Conservation (phyloP, 108 stramenopile genomes). For the Pseudonitzschia delicatissima region DNA sequence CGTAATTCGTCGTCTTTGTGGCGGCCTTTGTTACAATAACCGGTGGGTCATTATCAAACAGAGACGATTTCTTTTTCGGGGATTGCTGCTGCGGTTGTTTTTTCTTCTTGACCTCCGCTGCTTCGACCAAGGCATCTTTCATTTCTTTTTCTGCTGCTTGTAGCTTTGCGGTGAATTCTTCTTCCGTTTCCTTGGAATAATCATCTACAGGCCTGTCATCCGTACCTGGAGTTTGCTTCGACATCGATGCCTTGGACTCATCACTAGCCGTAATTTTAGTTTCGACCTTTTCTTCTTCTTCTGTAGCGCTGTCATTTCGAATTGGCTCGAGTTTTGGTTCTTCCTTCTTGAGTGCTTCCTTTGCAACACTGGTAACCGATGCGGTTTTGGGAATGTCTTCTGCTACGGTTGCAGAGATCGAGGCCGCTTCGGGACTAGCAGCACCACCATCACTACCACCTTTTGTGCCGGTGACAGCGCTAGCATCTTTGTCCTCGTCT, state of each 20-base stretch:
- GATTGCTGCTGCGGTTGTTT: neutral
- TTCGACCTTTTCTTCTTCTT: neutral
- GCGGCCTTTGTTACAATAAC: constrained; percentile 36
- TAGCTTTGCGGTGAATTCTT: neutral
- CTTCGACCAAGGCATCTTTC: constrained; percentile 7
- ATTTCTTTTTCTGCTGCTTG: constrained; percentile 2
- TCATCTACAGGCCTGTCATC: neutral
- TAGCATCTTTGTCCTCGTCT: constrained; percentile 1
- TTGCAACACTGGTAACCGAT: neutral
- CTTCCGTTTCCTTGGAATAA: neutral
- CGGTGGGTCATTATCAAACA: neutral
- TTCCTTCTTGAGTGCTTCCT: neutral
- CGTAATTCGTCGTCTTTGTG: constrained; percentile 64
- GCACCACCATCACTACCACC: neutral
- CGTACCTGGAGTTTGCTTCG: neutral
- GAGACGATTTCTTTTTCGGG: neutral
- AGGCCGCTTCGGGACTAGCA: neutral
- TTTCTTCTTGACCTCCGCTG: neutral
- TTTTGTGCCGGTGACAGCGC: neutral
- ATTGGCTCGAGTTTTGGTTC: neutral
- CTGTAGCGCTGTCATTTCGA: neutral
- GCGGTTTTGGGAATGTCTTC: neutral
- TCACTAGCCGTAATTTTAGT: neutral
- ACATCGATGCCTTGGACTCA: neutral
- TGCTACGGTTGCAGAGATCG: neutral